Conservation (phyloP, 768 basidiomycete genomes). For the Scleroderma citrinum region DNA sequence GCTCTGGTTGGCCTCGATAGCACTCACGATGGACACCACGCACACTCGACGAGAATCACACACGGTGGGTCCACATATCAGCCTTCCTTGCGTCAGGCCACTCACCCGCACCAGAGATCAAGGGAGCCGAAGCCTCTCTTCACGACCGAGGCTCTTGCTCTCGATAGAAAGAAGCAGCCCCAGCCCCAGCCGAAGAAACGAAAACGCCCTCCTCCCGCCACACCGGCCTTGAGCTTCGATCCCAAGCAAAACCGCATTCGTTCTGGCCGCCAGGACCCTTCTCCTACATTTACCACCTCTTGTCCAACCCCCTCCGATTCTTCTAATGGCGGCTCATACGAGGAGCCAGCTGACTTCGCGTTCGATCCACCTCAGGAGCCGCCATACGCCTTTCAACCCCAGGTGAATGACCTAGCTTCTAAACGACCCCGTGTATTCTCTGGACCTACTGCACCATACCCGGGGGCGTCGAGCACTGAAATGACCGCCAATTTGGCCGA, state of each 20-base stretch:
- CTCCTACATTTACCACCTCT: conserved; percentile 4
- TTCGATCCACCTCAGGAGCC: conserved; percentile 5
- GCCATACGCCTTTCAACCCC: neutral
- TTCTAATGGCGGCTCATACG: conserved; percentile 5
- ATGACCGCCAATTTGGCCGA: conserved; percentile 9
- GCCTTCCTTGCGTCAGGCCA: conserved; percentile 7
- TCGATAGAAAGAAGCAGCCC: conserved; percentile 20
- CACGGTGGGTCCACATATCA: conserved; percentile 14
- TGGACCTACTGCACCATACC: conserved; percentile 6
- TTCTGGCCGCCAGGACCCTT: conserved; percentile 17
- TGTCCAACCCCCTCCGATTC: conserved; percentile 7
- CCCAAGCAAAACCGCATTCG: conserved; percentile 17
- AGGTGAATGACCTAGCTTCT: conserved; percentile 6
- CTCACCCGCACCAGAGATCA: conserved; percentile 14
- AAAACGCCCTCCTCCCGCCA: conserved; percentile 17
- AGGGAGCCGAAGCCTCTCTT: conserved; percentile 16
- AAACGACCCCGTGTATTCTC: conserved; percentile 16
- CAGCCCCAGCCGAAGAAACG: conserved; percentile 16
- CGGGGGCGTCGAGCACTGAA: conserved; percentile 11
- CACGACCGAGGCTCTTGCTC: conserved; percentile 18
- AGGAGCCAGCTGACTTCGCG: conserved; percentile 9
- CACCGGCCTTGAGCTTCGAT: conserved; percentile 14
- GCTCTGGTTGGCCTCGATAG: too few relatives aligned
- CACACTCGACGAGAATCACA: conserved; percentile 16
- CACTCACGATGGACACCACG: conserved; percentile 4